Evolutionary conservation across 164 flowering plant genomes (phyloP).

Genomic region (Umbilicus rupestris): DNA sequence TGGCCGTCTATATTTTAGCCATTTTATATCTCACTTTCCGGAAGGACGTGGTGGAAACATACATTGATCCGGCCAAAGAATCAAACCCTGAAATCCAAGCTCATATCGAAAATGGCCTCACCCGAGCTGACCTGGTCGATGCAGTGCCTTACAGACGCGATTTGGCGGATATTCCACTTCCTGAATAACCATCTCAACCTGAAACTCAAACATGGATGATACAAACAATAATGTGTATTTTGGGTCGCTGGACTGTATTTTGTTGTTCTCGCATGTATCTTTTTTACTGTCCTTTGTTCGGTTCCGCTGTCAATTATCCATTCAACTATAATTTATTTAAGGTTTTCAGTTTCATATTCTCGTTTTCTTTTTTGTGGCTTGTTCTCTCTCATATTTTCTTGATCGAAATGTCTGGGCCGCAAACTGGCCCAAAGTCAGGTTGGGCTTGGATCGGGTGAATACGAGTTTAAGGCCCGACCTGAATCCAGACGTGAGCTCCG

Average conservation of each 20-base stretch:
- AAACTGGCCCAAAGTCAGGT: too few species aligned
- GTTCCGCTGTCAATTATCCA: too few species aligned
- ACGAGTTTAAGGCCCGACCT: background rate
- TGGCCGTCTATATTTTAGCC: slow-evolving; percentile 52
- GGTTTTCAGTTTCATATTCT: too few species aligned
- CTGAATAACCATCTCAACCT: slow-evolving; percentile 17
- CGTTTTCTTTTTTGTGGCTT: too few species aligned
- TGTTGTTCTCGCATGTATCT: too few species aligned
- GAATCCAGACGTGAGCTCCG: background rate
- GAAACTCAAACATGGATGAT: background rate
- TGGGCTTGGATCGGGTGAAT: too few species aligned
- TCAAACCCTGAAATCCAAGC: slow-evolving; percentile 20
- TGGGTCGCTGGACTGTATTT: too few species aligned
- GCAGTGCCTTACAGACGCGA: slow-evolving; percentile 51
- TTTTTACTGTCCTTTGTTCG: too few species aligned
- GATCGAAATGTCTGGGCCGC: too few species aligned
- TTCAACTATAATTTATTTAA: too few species aligned
- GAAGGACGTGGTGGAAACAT: slow-evolving; percentile 57
- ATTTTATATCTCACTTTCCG: slow-evolving; percentile 59
- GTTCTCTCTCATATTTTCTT: too few species aligned
- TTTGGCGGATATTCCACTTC: slow-evolving; percentile 57
- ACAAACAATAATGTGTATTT: too few species aligned
- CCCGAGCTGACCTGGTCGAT: slow-evolving; percentile 7
- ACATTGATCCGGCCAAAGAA: slow-evolving; percentile 30
- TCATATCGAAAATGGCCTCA: slow-evolving; percentile 37